These are phyloP conservation scores for Halophytophthora polymorphica DNA, from an alignment of 352 stramenopile species.

Conservation along the genomic window DNA sequence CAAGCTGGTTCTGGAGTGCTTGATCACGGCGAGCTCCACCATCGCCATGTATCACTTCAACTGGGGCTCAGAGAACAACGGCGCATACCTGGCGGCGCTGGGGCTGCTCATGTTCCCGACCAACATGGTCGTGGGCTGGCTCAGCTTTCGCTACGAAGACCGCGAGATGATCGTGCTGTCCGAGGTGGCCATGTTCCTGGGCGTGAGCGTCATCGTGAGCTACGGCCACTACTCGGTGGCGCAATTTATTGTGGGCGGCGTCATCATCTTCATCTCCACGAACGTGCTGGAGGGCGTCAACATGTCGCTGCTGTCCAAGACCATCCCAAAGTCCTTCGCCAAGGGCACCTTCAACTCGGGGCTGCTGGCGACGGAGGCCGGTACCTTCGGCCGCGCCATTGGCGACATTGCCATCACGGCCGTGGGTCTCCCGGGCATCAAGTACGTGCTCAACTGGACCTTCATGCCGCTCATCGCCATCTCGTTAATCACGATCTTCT, in stretches of 20 bases:
- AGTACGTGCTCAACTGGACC: slow-evolving; percentile 85
- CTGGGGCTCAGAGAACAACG: slow-evolving; percentile 82
- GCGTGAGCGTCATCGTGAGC: slow-evolving; percentile 84
- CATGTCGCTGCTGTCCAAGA: slow-evolving; percentile 92
- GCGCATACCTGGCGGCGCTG: slow-evolving; percentile 86
- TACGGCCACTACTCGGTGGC: slow-evolving; percentile 82
- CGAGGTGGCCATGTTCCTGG: slow-evolving; percentile 85
- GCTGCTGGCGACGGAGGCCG: slow-evolving; percentile 91
- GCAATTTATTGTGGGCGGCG: slow-evolving; percentile 85
- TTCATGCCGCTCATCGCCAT: slow-evolving; percentile 66
- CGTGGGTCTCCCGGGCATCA: slow-evolving; percentile 71
- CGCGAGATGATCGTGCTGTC: slow-evolving; percentile 89
- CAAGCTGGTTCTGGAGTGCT: slow-evolving; percentile 89
- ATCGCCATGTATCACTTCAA: slow-evolving; percentile 90
- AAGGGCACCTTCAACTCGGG: slow-evolving; percentile 94
- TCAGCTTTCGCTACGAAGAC: slow-evolving; percentile 90
- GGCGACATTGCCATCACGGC: slow-evolving; percentile 86
- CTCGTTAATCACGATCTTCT: slow-evolving; percentile 56
- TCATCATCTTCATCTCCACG: slow-evolving; percentile 91
- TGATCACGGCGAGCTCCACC: slow-evolving; percentile 82
- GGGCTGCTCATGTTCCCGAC: slow-evolving; percentile 92
- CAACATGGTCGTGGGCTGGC: slow-evolving; percentile 87
- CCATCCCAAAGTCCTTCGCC: slow-evolving; percentile 91
- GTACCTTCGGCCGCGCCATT: slow-evolving; percentile 86
- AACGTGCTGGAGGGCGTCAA: slow-evolving; percentile 94